A percentile compares a stretch with the other conserved stretches of the same genome.
phyloP scores from a whole-genome alignment of 2,329 filamentous ascomycete species.

The Penicillium freii region DNA sequence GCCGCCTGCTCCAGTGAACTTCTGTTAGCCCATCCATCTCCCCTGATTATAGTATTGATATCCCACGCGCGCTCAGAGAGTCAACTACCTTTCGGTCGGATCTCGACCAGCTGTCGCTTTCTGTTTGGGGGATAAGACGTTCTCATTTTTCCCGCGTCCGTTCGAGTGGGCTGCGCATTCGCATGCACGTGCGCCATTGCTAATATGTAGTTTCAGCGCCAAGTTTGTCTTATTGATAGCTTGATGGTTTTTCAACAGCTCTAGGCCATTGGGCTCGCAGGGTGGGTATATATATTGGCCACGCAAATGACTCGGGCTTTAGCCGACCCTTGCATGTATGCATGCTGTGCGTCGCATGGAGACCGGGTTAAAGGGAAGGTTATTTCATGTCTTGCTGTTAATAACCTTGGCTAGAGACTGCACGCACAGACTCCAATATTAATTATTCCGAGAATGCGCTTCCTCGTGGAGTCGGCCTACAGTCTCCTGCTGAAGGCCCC shows the following conservation, averaged over 20 bases:
- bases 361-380: not conserved
- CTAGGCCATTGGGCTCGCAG: not conserved
- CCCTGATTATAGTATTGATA: not conserved
- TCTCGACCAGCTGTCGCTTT: not conserved
- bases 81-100: not conserved
- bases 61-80: not conserved
- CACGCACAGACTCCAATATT: not conserved
- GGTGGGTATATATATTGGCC: not conserved
- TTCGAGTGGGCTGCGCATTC: not conserved
- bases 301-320: not conserved
- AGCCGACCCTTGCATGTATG: not conserved
- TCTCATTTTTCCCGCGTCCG: not conserved
- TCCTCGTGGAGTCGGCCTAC: too few species aligned
- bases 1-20: not conserved
- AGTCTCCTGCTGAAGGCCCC: too few species aligned
- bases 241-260: not conserved
- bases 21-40: not conserved
- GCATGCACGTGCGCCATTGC: not conserved
- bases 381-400: not conserved
- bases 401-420: not conserved
- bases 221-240: not conserved
- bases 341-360: not conserved
- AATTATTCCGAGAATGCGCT: not conserved
- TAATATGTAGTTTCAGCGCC: not conserved
- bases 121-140: not conserved